These are phyloP conservation scores for Skeletonema tropicum DNA, from an alignment of 108 stramenopile species.

Conservation along the genomic window DNA sequence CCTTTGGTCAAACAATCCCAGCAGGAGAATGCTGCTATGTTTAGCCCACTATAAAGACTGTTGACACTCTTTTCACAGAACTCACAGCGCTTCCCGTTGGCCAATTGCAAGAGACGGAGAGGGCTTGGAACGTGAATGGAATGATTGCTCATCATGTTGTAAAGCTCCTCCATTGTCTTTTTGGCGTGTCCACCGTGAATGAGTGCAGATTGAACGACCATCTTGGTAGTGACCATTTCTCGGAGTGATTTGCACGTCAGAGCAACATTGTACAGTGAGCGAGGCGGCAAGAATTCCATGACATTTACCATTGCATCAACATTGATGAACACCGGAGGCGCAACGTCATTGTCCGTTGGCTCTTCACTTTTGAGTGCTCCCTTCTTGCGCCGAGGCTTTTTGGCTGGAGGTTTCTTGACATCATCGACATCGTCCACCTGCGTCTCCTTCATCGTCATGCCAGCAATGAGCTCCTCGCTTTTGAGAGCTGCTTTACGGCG, in stretches of 20 bases:
- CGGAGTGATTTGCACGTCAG: slow-evolving; percentile 17
- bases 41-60: not conserved
- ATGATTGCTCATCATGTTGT: not conserved
- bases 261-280: slow-evolving; percentile 9
- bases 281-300: slow-evolving; percentile 8
- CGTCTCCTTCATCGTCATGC: not conserved
- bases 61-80: not conserved
- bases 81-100: slow-evolving; percentile 26
- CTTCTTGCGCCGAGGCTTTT: not conserved
- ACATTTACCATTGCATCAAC: slow-evolving; percentile 13
- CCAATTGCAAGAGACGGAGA: slow-evolving; percentile 17
- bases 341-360: not conserved
- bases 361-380: not conserved
- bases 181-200: slow-evolving; percentile 18
- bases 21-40: not conserved
- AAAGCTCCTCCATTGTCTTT: slow-evolving; percentile 13
- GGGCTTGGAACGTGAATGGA: slow-evolving; percentile 24
- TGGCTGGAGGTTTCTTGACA: not conserved
- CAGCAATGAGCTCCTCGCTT: not conserved
- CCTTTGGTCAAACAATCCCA: not conserved
- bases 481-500: not conserved
- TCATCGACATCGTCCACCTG: not conserved
- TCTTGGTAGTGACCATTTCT: slow-evolving; percentile 3
- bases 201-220: slow-evolving; percentile 16
- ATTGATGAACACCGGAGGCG: not conserved